Evolutionary conservation across 306 rosid species (phyloP).

Genomic region (Leucaena leucocephala): DNA sequence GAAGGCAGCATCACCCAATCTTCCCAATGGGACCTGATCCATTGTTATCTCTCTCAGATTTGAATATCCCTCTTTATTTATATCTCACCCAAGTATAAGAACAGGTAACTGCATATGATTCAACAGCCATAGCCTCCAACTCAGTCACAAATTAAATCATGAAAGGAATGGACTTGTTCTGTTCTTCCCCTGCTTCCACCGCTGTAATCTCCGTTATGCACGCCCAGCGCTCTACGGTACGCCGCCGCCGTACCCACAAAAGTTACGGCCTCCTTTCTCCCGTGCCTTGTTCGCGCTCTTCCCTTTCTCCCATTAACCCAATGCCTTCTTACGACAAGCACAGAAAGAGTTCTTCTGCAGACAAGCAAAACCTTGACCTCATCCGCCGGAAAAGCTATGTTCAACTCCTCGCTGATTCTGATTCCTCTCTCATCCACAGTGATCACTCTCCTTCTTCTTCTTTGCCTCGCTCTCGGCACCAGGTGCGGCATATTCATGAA

Average conservation of each 20-base stretch:
- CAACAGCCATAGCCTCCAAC: neutral
- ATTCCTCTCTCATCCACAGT: conserved; percentile 39
- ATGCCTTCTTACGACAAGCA: conserved; percentile 44
- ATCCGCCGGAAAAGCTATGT: conserved; percentile 43
- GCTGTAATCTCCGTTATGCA: conserved; percentile 53
- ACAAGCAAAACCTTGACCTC: conserved; percentile 28
- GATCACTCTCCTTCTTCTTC: conserved; percentile 37
- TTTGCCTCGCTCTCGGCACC: conserved; percentile 48
- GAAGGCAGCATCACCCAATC: neutral
- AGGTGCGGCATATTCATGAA: conserved; percentile 34
- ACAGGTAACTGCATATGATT: neutral
- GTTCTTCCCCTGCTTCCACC: conserved; percentile 67
- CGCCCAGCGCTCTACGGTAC: conserved; percentile 39
- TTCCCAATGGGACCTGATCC: neutral
- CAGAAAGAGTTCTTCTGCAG: conserved; percentile 36
- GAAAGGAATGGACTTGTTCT: conserved; percentile 58
- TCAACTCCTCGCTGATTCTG: conserved; percentile 44
- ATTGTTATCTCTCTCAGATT: no score
- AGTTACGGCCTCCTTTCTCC: neutral
- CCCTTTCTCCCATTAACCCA: conserved; percentile 56
- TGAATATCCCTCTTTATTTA: no score
- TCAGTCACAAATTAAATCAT: conserved; percentile 26
- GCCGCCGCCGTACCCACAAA: conserved; percentile 31
- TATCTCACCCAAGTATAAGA: neutral
- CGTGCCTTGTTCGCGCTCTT: conserved; percentile 66